These are phyloP conservation scores for Chionographis japonica DNA, from an alignment of 106 monocot species.

Conservation along the genomic window DNA sequence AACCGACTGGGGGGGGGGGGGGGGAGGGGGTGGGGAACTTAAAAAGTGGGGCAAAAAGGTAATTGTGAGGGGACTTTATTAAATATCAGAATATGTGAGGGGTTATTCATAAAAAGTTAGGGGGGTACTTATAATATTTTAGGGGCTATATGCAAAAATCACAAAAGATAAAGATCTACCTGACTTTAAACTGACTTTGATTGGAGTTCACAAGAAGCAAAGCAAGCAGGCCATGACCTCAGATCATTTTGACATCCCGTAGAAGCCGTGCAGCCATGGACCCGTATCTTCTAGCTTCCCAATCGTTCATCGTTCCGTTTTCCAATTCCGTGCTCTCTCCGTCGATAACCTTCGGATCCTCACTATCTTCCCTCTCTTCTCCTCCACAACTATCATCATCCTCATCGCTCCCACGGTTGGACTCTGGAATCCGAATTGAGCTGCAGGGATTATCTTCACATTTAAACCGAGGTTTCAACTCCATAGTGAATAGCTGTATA, in stretches of 20 bases:
- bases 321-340: conserved; percentile 4
- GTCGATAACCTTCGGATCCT: not conserved
- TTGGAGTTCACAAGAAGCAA: not conserved
- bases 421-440: conserved; percentile 2
- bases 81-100: too few relatives aligned
- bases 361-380: conserved; percentile 16
- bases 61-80: too few relatives aligned
- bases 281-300: conserved; percentile 77
- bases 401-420: not conserved
- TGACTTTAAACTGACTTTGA: too few relatives aligned
- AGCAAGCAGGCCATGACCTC: not conserved
- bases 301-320: conserved; percentile 39
- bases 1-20: too few relatives aligned
- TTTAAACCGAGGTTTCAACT: conserved; percentile 25
- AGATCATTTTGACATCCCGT: conserved; percentile 54
- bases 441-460: conserved; percentile 1
- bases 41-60: too few relatives aligned
- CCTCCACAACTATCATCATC: conserved; percentile 10
- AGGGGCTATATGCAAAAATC: too few relatives aligned
- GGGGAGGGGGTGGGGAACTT: too few relatives aligned
- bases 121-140: too few relatives aligned
- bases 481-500: conserved; percentile 79
- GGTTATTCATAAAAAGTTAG: too few relatives aligned
- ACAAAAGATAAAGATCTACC: too few relatives aligned
- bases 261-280: conserved; percentile 84